Conservation (phyloP, 805 yeast genomes). For the Priceomyces melissophilus region DNA sequence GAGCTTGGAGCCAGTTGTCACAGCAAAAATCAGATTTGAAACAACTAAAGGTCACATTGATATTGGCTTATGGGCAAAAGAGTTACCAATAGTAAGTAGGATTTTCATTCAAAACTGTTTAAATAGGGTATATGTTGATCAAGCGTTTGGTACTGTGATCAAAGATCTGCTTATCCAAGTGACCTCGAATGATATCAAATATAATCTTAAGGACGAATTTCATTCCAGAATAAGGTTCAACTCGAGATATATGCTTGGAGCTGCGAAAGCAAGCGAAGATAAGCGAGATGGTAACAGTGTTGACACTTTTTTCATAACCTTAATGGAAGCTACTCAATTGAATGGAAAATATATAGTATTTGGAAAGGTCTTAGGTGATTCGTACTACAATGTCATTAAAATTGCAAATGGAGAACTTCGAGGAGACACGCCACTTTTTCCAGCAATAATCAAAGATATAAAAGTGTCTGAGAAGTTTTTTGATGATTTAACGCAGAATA, state of each 20-base stretch:
- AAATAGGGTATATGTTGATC: constrained; percentile 39
- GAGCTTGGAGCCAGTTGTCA: constrained; percentile 49
- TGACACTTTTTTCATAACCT: constrained; percentile 44
- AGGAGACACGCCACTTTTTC: constrained; percentile 47
- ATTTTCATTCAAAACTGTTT: constrained; percentile 49
- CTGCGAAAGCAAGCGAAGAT: constrained; percentile 34
- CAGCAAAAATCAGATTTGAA: constrained; percentile 52
- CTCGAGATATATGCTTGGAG: constrained; percentile 54
- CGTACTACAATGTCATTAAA: constrained; percentile 49
- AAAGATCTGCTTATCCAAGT: constrained; percentile 17
- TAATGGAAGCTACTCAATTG: constrained; percentile 43
- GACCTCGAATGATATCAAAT: constrained; percentile 5
- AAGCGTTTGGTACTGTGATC: constrained; percentile 39
- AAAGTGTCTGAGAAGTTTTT: constrained; percentile 49
- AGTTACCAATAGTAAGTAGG: constrained; percentile 49
- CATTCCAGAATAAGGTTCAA: constrained; percentile 50
- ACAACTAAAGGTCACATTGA: constrained; percentile 60
- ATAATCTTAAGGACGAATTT: constrained; percentile 35
- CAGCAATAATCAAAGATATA: constrained; percentile 40
- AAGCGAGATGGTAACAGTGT: constrained; percentile 16
- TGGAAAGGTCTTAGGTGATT: constrained; percentile 58
- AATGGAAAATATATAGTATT: constrained; percentile 42
- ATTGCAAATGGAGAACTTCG: constrained; percentile 48
- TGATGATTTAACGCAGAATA: constrained; percentile 30
- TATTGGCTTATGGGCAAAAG: constrained; percentile 68